phyloP scores from a whole-genome alignment of 805 yeast genomes.

The Ogataea sp. region DNA sequence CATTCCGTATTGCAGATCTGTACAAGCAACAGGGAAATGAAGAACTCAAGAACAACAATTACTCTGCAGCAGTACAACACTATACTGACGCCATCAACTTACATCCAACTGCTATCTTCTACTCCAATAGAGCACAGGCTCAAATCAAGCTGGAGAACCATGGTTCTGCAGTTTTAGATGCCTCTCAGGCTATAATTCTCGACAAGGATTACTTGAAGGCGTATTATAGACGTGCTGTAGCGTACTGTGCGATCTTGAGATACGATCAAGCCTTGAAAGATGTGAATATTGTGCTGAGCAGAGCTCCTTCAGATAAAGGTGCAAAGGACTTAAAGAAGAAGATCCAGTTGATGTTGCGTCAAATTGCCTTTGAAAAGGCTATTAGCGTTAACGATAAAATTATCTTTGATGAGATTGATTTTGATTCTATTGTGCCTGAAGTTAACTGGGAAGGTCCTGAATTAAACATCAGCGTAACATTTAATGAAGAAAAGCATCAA shows the following conservation, averaged over 20 bases:
- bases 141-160: conserved; percentile 79
- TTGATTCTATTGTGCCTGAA: conserved; percentile 40
- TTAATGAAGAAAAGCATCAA: conserved; percentile 5
- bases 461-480: conserved; percentile 30
- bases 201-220: conserved; percentile 70
- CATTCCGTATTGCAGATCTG: conserved; percentile 31
- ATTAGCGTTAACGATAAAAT: conserved; percentile 62
- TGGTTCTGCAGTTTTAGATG: conserved; percentile 78
- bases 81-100: conserved; percentile 72
- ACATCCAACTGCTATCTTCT: conserved; percentile 57
- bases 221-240: conserved; percentile 80
- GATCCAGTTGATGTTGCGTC: conserved; percentile 57
- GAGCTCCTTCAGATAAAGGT: conserved; percentile 59
- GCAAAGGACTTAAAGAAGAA: conserved; percentile 58
- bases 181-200: conserved; percentile 58
- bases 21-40: conserved; percentile 68
- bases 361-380: conserved; percentile 77
- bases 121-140: conserved; percentile 85
- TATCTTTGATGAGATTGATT: conserved; percentile 39
- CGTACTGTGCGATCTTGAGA: conserved; percentile 66
- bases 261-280: conserved; percentile 69
- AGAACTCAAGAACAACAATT: conserved; percentile 58
- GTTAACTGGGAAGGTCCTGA: conserved; percentile 52
- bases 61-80: conserved; percentile 52
- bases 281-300: conserved; percentile 51